phyloP scores from a whole-genome alignment of 306 rosid genomes.

The Lagenaria siceraria region DNA sequence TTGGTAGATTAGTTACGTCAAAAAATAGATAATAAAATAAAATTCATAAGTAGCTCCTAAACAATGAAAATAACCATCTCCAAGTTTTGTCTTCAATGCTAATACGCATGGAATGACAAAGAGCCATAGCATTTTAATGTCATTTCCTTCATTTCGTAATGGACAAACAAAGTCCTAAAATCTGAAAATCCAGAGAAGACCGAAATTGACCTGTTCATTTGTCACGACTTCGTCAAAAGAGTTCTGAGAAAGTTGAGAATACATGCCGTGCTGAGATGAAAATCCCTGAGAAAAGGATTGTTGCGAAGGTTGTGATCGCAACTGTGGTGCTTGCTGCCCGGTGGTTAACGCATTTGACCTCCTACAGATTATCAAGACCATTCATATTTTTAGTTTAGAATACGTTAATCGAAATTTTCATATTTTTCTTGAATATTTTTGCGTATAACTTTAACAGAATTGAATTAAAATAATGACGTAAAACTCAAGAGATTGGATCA shows the following conservation, averaged over 20 bases:
- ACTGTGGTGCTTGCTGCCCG: conserved; percentile 70
- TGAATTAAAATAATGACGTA: background rate
- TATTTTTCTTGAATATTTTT: background rate
- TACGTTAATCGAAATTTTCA: background rate
- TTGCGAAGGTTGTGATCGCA: conserved; percentile 74
- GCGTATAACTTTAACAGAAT: background rate
- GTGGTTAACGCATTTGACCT: conserved; percentile 29
- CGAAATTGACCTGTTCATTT: conserved; percentile 58
- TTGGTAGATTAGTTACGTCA: too few species aligned
- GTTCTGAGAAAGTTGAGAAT: conserved; percentile 75
- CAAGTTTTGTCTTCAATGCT: too few species aligned
- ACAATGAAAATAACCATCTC: too few species aligned
- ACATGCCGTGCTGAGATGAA: conserved; percentile 68
- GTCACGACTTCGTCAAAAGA: conserved; percentile 57
- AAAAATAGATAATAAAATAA: too few species aligned
- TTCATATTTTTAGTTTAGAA: background rate
- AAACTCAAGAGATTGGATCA: background rate
- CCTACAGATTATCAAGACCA: conserved; percentile 23
- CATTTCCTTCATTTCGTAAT: background rate
- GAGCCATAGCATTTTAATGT: background rate
- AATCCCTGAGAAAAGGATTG: conserved; percentile 80
- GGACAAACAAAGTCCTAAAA: background rate
- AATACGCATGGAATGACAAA: background rate
- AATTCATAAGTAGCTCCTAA: too few species aligned
- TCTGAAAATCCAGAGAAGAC: background rate